These are phyloP conservation scores for Dendrobium chrysotoxum DNA, from an alignment of 106 monocot genomes.

Conservation along the genomic window DNA sequence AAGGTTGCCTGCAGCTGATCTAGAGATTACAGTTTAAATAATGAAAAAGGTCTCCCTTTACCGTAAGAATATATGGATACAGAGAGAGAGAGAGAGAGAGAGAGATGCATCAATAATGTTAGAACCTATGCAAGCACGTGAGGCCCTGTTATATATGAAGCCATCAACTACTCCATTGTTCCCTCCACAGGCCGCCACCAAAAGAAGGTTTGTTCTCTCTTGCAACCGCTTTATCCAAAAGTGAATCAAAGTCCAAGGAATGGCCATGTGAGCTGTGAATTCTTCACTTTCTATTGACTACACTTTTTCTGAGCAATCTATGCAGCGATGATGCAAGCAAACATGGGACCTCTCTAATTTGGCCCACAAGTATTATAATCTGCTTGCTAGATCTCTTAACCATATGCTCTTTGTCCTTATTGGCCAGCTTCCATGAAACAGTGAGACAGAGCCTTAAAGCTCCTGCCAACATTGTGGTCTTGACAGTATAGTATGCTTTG, in stretches of 20 bases:
- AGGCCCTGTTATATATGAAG: neutral
- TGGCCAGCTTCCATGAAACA: neutral
- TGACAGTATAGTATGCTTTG: neutral
- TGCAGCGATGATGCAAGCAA: neutral
- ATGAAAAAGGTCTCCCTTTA: too few species aligned
- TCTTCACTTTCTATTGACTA: too few species aligned
- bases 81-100: too few species aligned
- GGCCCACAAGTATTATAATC: neutral
- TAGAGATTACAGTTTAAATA: too few species aligned
- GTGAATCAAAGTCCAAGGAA: neutral
- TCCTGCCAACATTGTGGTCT: neutral
- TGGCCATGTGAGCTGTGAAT: neutral
- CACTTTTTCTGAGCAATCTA: too few species aligned
- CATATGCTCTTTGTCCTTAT: neutral
- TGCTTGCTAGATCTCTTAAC: too few species aligned
- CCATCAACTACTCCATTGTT: neutral
- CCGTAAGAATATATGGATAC: too few species aligned
- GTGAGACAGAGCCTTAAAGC: neutral
- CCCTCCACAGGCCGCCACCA: neutral
- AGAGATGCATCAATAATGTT: neutral
- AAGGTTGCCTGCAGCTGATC: too few species aligned
- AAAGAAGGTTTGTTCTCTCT: neutral
- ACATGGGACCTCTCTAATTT: neutral
- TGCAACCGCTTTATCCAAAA: neutral
- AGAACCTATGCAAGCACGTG: neutral